Evolutionary conservation across 768 basidiomycete genomes (phyloP).

Genomic region (Lentinula detonsa): DNA sequence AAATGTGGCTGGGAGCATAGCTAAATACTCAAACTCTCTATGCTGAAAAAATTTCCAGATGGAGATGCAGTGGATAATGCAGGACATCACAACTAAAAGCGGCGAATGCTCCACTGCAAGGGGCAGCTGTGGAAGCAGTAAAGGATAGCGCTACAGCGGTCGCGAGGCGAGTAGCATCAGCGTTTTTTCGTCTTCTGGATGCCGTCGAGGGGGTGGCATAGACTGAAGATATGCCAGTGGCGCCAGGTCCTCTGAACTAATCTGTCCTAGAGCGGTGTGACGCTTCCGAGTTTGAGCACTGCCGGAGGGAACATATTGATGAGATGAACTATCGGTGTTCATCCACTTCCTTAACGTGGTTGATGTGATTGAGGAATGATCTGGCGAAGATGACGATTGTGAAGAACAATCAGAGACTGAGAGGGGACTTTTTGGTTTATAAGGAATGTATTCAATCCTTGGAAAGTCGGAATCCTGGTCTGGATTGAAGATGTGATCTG

Average conservation of each 20-base stretch:
- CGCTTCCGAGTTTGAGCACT: background rate
- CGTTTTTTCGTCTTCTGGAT: constrained; percentile 57
- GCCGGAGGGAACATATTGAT: background rate
- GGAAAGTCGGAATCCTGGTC: constrained; percentile 32
- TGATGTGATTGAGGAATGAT: background rate
- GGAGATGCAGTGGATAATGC: too few relatives aligned
- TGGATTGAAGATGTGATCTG: constrained; percentile 44
- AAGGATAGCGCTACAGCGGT: constrained; percentile 18
- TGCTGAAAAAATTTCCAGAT: background rate
- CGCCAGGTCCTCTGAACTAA: constrained; percentile 37
- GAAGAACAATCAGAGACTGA: constrained; percentile 3
- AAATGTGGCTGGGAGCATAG: background rate
- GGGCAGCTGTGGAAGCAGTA: constrained; percentile 18
- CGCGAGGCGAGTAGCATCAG: constrained; percentile 29
- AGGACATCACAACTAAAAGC: too few relatives aligned
- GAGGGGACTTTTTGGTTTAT: constrained; percentile 21
- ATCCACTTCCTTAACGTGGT: constrained; percentile 7
- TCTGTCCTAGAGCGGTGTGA: background rate
- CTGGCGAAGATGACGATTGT: background rate
- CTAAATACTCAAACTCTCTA: background rate
- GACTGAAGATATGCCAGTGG: constrained; percentile 67
- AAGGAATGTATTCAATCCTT: constrained; percentile 40
- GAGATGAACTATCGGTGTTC: constrained; percentile 3
- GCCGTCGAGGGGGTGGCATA: constrained; percentile 55
- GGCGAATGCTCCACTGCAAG: background rate